Evolutionary conservation across 345 rosid genomes (phyloP), one percentile per base, ranked within the genome.

Genomic region (Linum lewisii): DNA sequence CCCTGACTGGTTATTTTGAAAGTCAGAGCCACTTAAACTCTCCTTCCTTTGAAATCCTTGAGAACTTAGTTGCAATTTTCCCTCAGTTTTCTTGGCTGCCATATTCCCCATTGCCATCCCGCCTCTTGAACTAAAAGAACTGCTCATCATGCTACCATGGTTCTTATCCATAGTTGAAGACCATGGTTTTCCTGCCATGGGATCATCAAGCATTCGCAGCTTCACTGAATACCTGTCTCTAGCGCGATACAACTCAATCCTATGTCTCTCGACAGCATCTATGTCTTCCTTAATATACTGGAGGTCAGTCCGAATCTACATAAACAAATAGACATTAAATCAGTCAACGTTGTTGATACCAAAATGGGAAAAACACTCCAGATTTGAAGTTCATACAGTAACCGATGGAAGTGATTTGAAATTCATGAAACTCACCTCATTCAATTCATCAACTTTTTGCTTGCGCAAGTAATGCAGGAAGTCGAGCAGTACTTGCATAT

Each of bases 401-500:
- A 9, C 16, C 52, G 58, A 24, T 0, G 8, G 20, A 21, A n/a
- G 36, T 25, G 25, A 38, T 26, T 22, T 54, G 44, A 45, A 54
- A 4, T 29, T 20, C 21, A 24, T 34, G 45, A 22, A 36, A 65
- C 79, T 54, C 64, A 93, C 99, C 97, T 87, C 95, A 62, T 76
- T 81, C 51, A 93, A 70, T 73, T 93, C 97, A 63, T 87, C 97
- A 63, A 78, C 90, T 74, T 87, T 89, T 72, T 87, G 95, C 84
- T 89, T 93, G 68, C 85, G 75, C 58, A 89, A 73, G 75, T 86
- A 81, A 54, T 81, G 84, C 77, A 93, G 75, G 78, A 93, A 93
- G 70, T 90, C 94, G 63, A 93, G 65, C 42, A 93, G 77, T 74
- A 93, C 85, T 79, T 93, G 96, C 99, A 87, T 93, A 78, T 87